These are phyloP conservation scores for Prunus dulcis DNA, from an alignment of 306 rosid species.

Conservation along the genomic window DNA sequence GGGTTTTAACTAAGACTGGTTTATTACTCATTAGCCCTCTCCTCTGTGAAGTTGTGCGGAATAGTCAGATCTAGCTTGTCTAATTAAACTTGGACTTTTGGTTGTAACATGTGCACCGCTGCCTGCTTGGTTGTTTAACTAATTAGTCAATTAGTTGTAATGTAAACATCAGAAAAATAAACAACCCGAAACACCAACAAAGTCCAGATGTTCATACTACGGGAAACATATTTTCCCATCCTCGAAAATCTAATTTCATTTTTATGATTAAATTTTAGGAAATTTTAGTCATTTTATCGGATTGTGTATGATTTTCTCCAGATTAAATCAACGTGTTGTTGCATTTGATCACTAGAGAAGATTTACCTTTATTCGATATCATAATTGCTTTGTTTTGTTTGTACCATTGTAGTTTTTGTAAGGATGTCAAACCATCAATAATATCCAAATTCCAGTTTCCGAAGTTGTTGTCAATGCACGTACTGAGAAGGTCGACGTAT, in stretches of 20 bases:
- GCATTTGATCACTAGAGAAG: accelerated
- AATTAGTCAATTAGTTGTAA: not conserved
- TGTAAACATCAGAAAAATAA: not conserved
- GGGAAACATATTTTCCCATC: not conserved
- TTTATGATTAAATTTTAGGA: not conserved
- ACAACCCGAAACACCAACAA: not conserved
- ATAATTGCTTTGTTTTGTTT: too few relatives aligned
- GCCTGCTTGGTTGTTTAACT: not conserved
- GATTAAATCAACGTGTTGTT: accelerated
- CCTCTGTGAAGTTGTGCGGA: not conserved
- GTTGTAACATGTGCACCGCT: not conserved
- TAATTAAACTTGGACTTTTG: not conserved
- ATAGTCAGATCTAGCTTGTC: not conserved
- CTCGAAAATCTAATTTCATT: not conserved
- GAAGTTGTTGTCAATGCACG: too few relatives aligned
- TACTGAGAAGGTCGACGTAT: not conserved
- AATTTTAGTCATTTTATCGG: too few relatives aligned
- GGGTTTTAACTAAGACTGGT: not conserved
- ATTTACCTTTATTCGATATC: too few relatives aligned
- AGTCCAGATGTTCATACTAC: not conserved
- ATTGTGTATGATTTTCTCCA: too few relatives aligned
- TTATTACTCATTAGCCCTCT: too few relatives aligned
- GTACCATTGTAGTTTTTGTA: too few relatives aligned
- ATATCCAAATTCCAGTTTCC: not conserved
- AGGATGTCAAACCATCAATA: not conserved